Evolutionary conservation across 495 filamentous ascomycete species (phyloP).

Genomic region (Penicillium bialowiezense): DNA sequence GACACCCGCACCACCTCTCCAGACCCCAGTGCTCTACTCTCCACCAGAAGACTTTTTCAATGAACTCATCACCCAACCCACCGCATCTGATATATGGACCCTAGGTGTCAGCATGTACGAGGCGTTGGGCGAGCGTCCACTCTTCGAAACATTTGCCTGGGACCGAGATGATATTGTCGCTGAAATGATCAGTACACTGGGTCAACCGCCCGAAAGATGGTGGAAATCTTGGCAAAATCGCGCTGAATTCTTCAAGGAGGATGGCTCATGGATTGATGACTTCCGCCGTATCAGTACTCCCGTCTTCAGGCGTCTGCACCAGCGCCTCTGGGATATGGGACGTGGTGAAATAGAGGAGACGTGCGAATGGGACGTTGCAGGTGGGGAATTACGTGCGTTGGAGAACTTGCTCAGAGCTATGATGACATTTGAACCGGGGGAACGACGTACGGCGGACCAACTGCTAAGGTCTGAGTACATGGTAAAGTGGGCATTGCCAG

Average conservation of each 20-base stretch:
- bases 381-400: conserved; percentile 27
- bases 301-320: conserved; percentile 19
- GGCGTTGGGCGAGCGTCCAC: conserved; percentile 24
- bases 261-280: conserved; percentile 23
- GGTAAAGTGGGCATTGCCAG: conserved; percentile 22
- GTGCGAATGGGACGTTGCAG: conserved; percentile 28
- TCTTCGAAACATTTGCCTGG: conserved; percentile 28
- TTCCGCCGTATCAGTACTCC: conserved; percentile 22
- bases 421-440: conserved; percentile 34
- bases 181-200: conserved; percentile 28
- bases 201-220: conserved; percentile 22
- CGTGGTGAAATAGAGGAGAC: conserved; percentile 25
- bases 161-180: conserved; percentile 27
- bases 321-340: conserved; percentile 31
- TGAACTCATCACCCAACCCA: conserved; percentile 20
- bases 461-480: conserved; percentile 21
- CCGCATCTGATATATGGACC: conserved; percentile 31
- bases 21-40: conserved; percentile 22
- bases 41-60: conserved; percentile 27
- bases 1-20: conserved; percentile 16
- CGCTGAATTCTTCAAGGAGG: conserved; percentile 20
- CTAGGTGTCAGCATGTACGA: conserved; percentile 29
- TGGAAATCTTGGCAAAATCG: conserved; percentile 25
- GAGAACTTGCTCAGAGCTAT: conserved; percentile 33
- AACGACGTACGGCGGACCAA: conserved; percentile 30